phyloP scores from a whole-genome alignment of 2,329 filamentous ascomycete genomes.

The Fusarium beomiforme region DNA sequence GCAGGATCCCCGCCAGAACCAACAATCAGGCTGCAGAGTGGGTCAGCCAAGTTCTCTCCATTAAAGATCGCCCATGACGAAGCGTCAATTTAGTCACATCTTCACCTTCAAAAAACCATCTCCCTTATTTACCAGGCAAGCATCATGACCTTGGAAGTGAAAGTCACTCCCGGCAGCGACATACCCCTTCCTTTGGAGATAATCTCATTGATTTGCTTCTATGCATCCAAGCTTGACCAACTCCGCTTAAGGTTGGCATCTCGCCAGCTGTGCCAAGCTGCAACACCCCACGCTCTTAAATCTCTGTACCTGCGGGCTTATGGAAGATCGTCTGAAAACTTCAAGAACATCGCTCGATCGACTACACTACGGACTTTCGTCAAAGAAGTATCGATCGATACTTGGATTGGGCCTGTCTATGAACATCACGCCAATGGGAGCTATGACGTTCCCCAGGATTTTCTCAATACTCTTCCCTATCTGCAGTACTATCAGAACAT shows the following conservation, averaged over 20 bases:
- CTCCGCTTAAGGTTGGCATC: conserved; percentile 42
- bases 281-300: not conserved
- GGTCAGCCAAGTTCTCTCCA: too few species aligned
- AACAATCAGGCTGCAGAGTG: too few species aligned
- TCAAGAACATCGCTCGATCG: not conserved
- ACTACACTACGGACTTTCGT: not conserved
- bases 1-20: too few species aligned
- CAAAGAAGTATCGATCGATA: conserved; percentile 3
- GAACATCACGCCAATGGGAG: not conserved
- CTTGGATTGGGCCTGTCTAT: not conserved
- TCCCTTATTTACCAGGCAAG: not conserved
- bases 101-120: too few species aligned
- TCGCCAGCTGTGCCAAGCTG: conserved; percentile 43
- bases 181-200: not conserved
- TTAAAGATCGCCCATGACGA: too few species aligned
- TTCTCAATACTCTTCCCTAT: not conserved
- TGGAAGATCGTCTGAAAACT: not conserved
- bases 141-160: not conserved
- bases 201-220: not conserved
- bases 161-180: fast-evolving
- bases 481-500: not conserved
- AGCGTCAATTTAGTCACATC: too few species aligned
- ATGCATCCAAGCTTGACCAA: not conserved
- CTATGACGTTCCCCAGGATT: not conserved
- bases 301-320: not conserved